Evolutionary conservation across 495 filamentous ascomycete genomes (phyloP), one percentile per base, ranked within the genome.

Genomic region (Penicillium longicatenatum): DNA sequence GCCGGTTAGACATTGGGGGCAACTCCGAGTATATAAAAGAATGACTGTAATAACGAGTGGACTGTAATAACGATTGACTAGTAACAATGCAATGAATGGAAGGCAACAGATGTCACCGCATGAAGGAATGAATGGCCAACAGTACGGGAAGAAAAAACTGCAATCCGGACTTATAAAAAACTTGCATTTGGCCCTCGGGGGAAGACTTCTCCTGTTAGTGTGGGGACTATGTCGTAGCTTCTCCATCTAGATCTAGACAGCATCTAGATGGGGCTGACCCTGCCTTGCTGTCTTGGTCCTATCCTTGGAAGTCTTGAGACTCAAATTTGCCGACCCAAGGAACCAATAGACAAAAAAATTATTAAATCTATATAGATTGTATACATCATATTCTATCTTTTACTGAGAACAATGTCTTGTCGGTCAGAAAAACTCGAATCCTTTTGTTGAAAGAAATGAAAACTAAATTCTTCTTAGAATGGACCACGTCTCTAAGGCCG

Each of bases 231-330:
- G 12, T 39, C 41, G 49, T 39, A 39, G 55, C 19, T 50, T 35
- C 45, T 47, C 44, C 37, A 59, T 55, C 39, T 48, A 45, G 52
- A 46, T 30, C 42, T n/a, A 10, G 29, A 2, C 22, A 2, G 24
- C 4, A 59, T 45, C 50, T 49, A 6, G 57, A 59, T 49, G 30
- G 44, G 45, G 51, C 45, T 48, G 33, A 42, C 39, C 20, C 21
- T 52, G 33, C 35, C 31, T 49, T 41, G 17, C 21, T 52, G 50
- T 52, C 50, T 42, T 30, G 42, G 10, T 7, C 9, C 14, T 12
- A 41, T 29, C 50, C 50, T 52, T 52, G 50, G 50, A 43, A 39
- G 20, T 17, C 17, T 30, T 22, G 12, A 52, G 50, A 52, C 31
- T 19, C 16, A 24, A 39, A 51, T 42, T 52, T 52, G 12, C 33